These are phyloP conservation scores for Porodaedalea pini DNA, from an alignment of 1,284 basidiomycete species.

Conservation along the genomic window DNA sequence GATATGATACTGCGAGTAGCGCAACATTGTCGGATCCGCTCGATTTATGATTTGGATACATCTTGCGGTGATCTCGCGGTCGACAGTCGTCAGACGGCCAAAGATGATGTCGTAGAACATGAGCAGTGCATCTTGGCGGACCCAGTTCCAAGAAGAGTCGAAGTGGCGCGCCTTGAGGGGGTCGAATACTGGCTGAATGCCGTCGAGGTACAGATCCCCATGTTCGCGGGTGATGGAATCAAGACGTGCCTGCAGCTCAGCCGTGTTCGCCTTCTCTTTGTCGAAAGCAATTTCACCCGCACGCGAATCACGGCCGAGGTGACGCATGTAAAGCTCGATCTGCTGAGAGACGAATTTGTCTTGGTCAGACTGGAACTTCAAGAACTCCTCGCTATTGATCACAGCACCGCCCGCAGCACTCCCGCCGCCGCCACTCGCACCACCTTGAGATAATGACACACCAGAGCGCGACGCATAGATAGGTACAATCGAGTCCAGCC, in stretches of 20 bases:
- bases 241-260: conserved; percentile 78
- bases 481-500: conserved; percentile 85
- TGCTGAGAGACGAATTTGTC: conserved; percentile 91
- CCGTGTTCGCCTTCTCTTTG: conserved; percentile 72
- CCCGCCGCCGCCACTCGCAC: conserved; percentile 56
- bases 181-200: conserved; percentile 92
- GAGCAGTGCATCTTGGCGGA: conserved; percentile 88
- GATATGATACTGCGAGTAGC: conserved; percentile 96
- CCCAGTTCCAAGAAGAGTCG: conserved; percentile 99
- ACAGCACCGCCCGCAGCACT: conserved; percentile 71
- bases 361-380: conserved; percentile 94
- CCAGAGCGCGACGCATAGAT: conserved; percentile 86
- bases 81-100: conserved; percentile 88
- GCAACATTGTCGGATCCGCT: conserved; percentile 85
- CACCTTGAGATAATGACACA: conserved; percentile 73
- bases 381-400: conserved; percentile 97
- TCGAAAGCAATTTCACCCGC: conserved; percentile 89
- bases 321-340: conserved; percentile 94
- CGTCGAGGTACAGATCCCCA: conserved; percentile 90
- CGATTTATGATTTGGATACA: conserved; percentile 98
- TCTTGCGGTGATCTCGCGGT: conserved; percentile 93
- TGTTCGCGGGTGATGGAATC: conserved; percentile 89
- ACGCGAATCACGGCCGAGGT: conserved; percentile 90
- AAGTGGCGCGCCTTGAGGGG: conserved; percentile 95
- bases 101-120: conserved; percentile 99